phyloP scores from a whole-genome alignment of 331 rosid species.

The Dryas integrifolia region DNA sequence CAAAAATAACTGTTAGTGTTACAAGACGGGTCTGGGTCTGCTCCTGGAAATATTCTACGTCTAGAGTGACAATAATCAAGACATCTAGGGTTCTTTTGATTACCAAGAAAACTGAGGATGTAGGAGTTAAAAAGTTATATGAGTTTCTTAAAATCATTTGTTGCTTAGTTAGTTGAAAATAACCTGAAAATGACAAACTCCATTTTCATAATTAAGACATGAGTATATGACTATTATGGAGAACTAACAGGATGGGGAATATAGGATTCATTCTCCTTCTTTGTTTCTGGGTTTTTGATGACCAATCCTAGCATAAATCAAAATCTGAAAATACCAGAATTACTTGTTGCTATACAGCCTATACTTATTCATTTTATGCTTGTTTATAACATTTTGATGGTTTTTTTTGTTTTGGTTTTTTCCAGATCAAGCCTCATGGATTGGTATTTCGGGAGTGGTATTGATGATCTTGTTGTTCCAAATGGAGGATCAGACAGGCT shows the following conservation, averaged over 20 bases:
- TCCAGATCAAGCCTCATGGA: conserved; percentile 56
- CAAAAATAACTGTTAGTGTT: not conserved
- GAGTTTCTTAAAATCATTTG: not conserved
- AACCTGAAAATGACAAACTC: not conserved
- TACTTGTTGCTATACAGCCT: not conserved
- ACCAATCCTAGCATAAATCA: not conserved
- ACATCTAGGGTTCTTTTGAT: conserved; percentile 10
- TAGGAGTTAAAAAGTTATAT: not conserved
- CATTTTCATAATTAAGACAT: not conserved
- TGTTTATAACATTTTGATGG: conserved; percentile 10
- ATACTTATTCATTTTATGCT: conserved; percentile 11
- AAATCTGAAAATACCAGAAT: not conserved
- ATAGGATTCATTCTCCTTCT: not conserved
- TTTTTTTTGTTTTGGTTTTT: not conserved
- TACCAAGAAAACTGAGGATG: not conserved
- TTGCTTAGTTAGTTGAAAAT: not conserved
- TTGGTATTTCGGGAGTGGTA: conserved; percentile 43
- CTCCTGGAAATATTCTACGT: not conserved
- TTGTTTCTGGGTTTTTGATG: not conserved
- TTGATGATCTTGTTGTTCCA: conserved; percentile 48
- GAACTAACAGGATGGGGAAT: not conserved
- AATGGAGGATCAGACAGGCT: conserved; percentile 47
- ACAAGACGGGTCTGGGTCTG: not conserved
- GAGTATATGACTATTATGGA: not conserved
- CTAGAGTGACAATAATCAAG: not conserved